phyloP scores from a whole-genome alignment of 495 filamentous ascomycete genomes.

The Hypoxylon fragiforme region DNA sequence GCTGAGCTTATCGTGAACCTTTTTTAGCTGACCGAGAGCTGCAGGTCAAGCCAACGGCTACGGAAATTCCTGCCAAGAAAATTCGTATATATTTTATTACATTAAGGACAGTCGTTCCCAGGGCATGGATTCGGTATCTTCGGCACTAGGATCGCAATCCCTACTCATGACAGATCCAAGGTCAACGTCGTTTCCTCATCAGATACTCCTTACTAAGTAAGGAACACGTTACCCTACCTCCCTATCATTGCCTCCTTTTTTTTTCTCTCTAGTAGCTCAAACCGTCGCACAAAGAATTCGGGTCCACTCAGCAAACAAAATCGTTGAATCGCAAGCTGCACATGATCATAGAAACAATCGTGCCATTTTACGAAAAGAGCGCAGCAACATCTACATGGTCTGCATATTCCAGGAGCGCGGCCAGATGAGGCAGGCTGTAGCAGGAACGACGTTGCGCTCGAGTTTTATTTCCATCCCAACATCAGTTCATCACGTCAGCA shows the following conservation, averaged over 20 bases:
- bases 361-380: conserved; percentile 5
- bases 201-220: conserved; percentile 11
- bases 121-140: conserved; percentile 36
- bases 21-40: conserved; percentile 32
- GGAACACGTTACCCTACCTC: conserved; percentile 6
- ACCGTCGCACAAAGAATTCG: conserved; percentile 18
- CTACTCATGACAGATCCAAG: conserved; percentile 25
- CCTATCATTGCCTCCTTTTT: conserved; percentile 12
- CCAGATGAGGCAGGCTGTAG: conserved; percentile 20
- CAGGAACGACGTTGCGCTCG: conserved; percentile 23
- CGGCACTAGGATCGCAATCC: conserved; percentile 34
- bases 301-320: conserved; percentile 28
- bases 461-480: conserved; percentile 23
- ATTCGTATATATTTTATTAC: conserved; percentile 28
- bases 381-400: conserved; percentile 8
- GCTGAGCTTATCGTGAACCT: conserved; percentile 19
- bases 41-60: conserved; percentile 23
- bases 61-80: conserved; percentile 18
- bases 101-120: conserved; percentile 23
- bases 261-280: conserved; percentile 16
- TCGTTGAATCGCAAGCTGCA: conserved; percentile 12
- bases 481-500: conserved; percentile 31
- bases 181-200: conserved; percentile 13
- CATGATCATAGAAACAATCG: conserved; percentile 15
- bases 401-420: conserved; percentile 16